Evolutionary conservation across 352 stramenopile species (phyloP), one percentile per base, ranked within the genome.

Genomic region (Phytopythium vexans): DNA sequence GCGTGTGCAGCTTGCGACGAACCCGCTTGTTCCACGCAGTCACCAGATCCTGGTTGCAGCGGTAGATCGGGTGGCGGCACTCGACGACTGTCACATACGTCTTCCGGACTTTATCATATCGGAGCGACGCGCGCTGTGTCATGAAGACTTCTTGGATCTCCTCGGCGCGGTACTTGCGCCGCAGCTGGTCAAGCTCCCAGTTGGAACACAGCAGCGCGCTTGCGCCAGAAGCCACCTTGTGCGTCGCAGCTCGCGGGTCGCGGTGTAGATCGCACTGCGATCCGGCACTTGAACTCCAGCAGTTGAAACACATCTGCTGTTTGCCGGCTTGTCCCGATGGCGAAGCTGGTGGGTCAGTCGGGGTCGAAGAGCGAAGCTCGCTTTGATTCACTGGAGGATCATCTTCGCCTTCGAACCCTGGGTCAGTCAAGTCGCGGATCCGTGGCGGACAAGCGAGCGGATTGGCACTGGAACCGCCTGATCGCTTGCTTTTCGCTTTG

Each of bases 121-220:
- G 77, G 12, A 98, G 60, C 14, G 82, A 95, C 1, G 83, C 85
- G 12, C 77, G 91, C 33, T 90, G 74, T 49, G 93, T 89, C 68
- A 90, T 82, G 35, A 97, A 97, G 12, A 98, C 74, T 59, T 98
- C 89, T 55, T 97, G 90, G 41, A 97, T 96, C 64, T 97, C 88
- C 54, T 97, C 88, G 1, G 88, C 76, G 8, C 88, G 77, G 44
- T 95, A 93, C 58, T 93, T 92, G 27, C 85, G 76, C 6, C 82
- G 70, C 7, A 97, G 54, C 36, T 95, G 88, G 35, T 93, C 86
- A 3, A 97, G 68, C 48, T 97, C 81, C 90, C 89, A 97, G 62
- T 97, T 97, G 7, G 80, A 77, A 60, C 92, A 98, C 82, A 97
- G 93, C 47, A 97, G 67, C 16, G 77, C 78, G 47, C 78, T 96